Evolutionary conservation across 352 stramenopile genomes (phyloP).

Genomic region (Phytophthora rubi): DNA sequence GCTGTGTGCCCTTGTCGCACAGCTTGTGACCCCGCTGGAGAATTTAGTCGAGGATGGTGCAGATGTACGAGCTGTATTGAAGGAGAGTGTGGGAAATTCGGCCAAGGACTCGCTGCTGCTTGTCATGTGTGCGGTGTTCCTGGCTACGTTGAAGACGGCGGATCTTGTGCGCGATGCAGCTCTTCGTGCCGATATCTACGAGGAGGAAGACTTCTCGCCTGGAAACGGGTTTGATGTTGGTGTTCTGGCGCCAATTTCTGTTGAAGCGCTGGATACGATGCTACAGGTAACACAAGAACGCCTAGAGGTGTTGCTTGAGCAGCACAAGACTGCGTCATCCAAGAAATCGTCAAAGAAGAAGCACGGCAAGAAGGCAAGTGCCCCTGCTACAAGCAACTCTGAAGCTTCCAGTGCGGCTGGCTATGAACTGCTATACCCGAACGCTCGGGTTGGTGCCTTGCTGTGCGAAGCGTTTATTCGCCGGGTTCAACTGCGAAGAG

Average conservation of each 20-base stretch:
- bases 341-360: constrained; percentile 80
- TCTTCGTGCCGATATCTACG: constrained; percentile 94
- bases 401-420: constrained; percentile 3
- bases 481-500: constrained; percentile 60
- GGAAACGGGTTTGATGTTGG: constrained; percentile 72
- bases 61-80: constrained; percentile 41
- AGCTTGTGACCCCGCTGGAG: constrained; percentile 45
- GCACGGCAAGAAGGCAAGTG: constrained; percentile 45
- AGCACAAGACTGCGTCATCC: constrained; percentile 50
- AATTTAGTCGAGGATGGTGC: constrained; percentile 27
- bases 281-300: constrained; percentile 56
- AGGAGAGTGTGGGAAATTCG: constrained; percentile 39
- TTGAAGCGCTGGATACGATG: constrained; percentile 47
- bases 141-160: constrained; percentile 78
- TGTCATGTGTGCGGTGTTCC: constrained; percentile 70
- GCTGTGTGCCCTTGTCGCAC: constrained; percentile 70
- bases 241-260: constrained; percentile 46
- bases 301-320: constrained; percentile 44
- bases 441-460: constrained; percentile 53
- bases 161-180: constrained; percentile 85
- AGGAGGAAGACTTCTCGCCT: constrained; percentile 95
- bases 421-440: constrained; percentile 58
- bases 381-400: constrained; percentile 5
- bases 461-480: constrained; percentile 72
- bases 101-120: constrained; percentile 67